Evolutionary conservation across 2,329 filamentous ascomycete species (phyloP).

Genomic region (Cercospora zeina): DNA sequence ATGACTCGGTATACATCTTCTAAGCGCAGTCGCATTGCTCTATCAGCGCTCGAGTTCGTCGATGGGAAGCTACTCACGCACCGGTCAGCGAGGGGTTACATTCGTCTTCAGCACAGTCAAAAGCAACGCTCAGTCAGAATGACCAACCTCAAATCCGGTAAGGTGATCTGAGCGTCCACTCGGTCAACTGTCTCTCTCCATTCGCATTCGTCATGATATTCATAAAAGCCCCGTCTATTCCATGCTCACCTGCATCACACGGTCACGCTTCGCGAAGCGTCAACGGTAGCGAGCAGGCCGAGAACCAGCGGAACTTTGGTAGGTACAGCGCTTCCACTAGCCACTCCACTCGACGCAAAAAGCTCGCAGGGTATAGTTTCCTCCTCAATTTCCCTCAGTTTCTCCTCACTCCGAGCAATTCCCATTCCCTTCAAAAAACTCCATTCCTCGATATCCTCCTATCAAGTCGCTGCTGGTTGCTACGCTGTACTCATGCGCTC

Average conservation of each 20-base stretch:
- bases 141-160: neutral
- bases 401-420: neutral
- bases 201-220: neutral
- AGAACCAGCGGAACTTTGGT: neutral
- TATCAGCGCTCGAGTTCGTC: neutral
- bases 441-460: neutral
- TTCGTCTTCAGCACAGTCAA: no score
- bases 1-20: no score
- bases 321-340: neutral
- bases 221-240: neutral
- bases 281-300: neutral
- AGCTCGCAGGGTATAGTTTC: slow-evolving; percentile 5
- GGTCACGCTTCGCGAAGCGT: neutral
- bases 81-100: neutral
- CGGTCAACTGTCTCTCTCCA: neutral
- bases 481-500: slow-evolving; percentile 19
- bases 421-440: neutral
- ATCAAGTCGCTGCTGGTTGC: slow-evolving; percentile 10
- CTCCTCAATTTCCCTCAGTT: neutral
- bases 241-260: neutral
- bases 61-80: neutral
- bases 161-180: neutral
- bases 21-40: neutral
- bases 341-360: neutral
- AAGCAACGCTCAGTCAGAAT: neutral